phyloP scores from a whole-genome alignment of 805 yeast species.

The Pichia nanzhaoensis region DNA sequence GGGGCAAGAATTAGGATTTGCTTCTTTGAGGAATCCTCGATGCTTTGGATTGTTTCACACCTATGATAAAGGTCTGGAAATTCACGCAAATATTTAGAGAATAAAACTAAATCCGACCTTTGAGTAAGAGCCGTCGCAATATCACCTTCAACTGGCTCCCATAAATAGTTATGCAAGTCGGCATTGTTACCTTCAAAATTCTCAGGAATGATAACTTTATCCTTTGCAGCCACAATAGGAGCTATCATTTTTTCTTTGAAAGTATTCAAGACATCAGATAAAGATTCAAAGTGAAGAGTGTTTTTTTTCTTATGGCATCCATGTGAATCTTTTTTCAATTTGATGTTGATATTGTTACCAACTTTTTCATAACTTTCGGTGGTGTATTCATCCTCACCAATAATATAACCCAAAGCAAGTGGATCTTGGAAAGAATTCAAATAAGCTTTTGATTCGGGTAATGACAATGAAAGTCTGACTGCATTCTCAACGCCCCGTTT shows the following conservation, averaged over 20 bases:
- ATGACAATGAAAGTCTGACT: background rate
- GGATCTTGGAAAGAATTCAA: constrained; percentile 1
- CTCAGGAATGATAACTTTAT: constrained; percentile 13
- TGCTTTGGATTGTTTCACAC: constrained; percentile 34
- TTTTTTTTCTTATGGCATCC: constrained; percentile 6
- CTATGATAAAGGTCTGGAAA: constrained; percentile 41
- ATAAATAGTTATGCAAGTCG: constrained; percentile 16
- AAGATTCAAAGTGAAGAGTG: constrained; percentile 3
- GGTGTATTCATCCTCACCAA: constrained; percentile 6
- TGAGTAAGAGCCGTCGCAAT: constrained; percentile 36
- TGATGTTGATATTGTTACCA: background rate
- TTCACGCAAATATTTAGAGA: constrained; percentile 67
- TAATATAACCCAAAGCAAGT: constrained; percentile 3
- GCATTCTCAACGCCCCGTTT: constrained; percentile 11
- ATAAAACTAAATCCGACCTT: constrained; percentile 44
- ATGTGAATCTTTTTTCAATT: constrained; percentile 3
- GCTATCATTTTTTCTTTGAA: constrained; percentile 6
- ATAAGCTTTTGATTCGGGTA: background rate
- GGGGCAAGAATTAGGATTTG: constrained; percentile 64
- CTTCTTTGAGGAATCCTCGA: constrained; percentile 5
- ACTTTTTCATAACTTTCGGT: background rate
- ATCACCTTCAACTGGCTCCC: constrained; percentile 23
- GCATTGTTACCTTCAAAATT: constrained; percentile 4
- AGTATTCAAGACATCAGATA: constrained; percentile 5
- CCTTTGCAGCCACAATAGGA: constrained; percentile 5